Conservation (phyloP, 1,284 basidiomycete species). For the Chalciporus sp. region DNA sequence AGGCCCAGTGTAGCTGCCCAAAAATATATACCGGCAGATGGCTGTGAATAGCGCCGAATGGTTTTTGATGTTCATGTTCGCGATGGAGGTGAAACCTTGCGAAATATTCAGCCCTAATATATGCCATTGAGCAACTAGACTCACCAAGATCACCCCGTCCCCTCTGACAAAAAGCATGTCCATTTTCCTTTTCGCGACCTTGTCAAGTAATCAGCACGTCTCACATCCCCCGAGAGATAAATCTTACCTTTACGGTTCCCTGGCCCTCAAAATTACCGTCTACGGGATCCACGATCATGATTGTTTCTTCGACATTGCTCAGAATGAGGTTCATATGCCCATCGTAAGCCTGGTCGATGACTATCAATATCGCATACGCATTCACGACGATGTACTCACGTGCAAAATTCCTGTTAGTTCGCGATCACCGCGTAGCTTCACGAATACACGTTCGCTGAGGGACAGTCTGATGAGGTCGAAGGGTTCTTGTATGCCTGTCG, state of each 20-base stretch:
- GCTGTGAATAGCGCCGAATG: not conserved
- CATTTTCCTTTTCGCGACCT: slow-evolving; percentile 94
- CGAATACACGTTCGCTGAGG: slow-evolving; percentile 93
- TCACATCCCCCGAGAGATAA: not conserved
- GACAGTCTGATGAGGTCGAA: slow-evolving; percentile 97
- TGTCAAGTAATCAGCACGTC: slow-evolving; percentile 13
- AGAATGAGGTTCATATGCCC: slow-evolving; percentile 99
- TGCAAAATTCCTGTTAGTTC: slow-evolving; percentile 93
- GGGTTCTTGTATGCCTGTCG: slow-evolving; percentile 89
- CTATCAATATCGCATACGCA: slow-evolving; percentile 17
- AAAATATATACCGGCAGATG: slow-evolving; percentile 39
- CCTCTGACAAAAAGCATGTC: slow-evolving; percentile 99
- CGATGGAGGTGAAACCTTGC: slow-evolving; percentile 74
- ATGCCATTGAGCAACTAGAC: slow-evolving; percentile 32
- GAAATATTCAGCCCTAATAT: slow-evolving; percentile 10
- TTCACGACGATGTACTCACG: slow-evolving; percentile 50
- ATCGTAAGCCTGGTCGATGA: slow-evolving; percentile 83
- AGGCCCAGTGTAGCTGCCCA: slow-evolving; percentile 14
- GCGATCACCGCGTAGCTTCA: slow-evolving; percentile 95
- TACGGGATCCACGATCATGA: slow-evolving; percentile 83
- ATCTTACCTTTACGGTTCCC: slow-evolving; percentile 63
- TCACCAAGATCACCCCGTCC: slow-evolving; percentile 89
- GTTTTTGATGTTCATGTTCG: slow-evolving; percentile 46
- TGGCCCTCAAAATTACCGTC: slow-evolving; percentile 55
- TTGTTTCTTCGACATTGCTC: slow-evolving; percentile 96